phyloP scores from a whole-genome alignment of 2,329 filamentous ascomycete genomes.

The Parasarocladium wereldwijsianum region DNA sequence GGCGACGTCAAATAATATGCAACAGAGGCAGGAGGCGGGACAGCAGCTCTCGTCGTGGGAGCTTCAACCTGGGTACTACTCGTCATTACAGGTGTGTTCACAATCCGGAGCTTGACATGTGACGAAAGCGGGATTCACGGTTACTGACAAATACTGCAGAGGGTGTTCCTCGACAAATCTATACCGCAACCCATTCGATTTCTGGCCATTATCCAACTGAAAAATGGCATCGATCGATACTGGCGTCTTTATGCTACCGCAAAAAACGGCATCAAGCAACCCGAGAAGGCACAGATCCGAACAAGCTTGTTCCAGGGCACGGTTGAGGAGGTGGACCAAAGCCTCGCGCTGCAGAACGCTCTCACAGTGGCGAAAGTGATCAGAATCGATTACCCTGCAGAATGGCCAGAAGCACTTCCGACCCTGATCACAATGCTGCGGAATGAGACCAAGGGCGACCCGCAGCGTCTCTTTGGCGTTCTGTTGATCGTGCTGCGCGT shows the following conservation, averaged over 20 bases:
- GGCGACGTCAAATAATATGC: slow-evolving; percentile 46
- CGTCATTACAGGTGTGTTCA: slow-evolving; percentile 46
- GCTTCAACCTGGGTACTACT: slow-evolving; percentile 48
- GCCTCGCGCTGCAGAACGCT: slow-evolving; percentile 75
- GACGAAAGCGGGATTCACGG: no score
- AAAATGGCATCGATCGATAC: slow-evolving; percentile 90
- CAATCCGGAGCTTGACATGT: not conserved
- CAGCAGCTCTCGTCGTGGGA: slow-evolving; percentile 64
- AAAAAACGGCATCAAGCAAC: slow-evolving; percentile 52
- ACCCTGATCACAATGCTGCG: slow-evolving; percentile 52
- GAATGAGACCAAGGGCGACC: slow-evolving; percentile 32
- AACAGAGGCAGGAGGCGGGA: slow-evolving; percentile 50
- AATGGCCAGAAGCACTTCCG: slow-evolving; percentile 58
- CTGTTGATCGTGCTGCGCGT: slow-evolving; percentile 71
- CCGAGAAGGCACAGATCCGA: slow-evolving; percentile 67
- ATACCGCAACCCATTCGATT: slow-evolving; percentile 69
- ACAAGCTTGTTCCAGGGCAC: slow-evolving; percentile 61
- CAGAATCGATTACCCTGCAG: slow-evolving; percentile 73
- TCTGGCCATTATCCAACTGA: slow-evolving; percentile 83
- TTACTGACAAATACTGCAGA: no score
- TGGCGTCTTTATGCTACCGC: slow-evolving; percentile 54
- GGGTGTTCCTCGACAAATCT: slow-evolving; percentile 66
- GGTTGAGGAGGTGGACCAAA: slow-evolving; percentile 58
- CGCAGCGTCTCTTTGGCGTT: slow-evolving; percentile 53
- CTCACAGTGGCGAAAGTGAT: slow-evolving; percentile 78